Evolutionary conservation across 176 grass and related monocot species (phyloP), one percentile per base, ranked within the genome.

Genomic region (Phragmites australis): DNA sequence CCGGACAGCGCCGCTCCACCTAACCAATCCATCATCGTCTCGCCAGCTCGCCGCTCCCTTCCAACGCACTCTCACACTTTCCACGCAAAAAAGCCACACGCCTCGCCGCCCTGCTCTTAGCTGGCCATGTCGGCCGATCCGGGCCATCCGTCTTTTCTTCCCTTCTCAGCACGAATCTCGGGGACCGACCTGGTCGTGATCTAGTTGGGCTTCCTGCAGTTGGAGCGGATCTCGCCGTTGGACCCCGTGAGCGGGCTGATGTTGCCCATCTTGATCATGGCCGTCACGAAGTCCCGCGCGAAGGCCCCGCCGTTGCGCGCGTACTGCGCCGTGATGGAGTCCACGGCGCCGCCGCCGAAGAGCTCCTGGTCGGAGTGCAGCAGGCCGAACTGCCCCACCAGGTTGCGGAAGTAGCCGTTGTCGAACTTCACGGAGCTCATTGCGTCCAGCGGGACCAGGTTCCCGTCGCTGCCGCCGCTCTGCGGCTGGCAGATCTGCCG

Each of bases 301-400:
- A 94, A 92, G 0, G 82, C 79, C 0, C 0, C 80, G 11, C 23
- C 55, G 57, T 87, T 72, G 21, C 43, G 52, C 83, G 87, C 89
- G 83, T 94, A 94, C 49, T 39, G 25, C 46, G 45, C 40, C 45
- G 90, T 80, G 68, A 93, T 60, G 71, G 12, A 22, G 77, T 93
- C 86, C 4, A 79, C 84, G 9, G 75, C 60, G 16, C 85, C 84
- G 44, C 86, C 83, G 68, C 82, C 88, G 65, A 89, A 89, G 21
- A 94, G 82, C 82, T 92, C 91, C 80, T 94, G 91, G 68, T 92
- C 89, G 16, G 87, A 90, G 89, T 93, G 94, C 13, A 97, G 83
- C 1, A 93, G 78, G 0, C 89, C 91, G 70, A 29, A 81, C 10
- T 27, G 68, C 1, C 34, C 50, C 6, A 90, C 39, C 6, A 94